phyloP scores from a whole-genome alignment of 1,139 yeast genomes.

The Debaryomycetaceae sp. region DNA sequence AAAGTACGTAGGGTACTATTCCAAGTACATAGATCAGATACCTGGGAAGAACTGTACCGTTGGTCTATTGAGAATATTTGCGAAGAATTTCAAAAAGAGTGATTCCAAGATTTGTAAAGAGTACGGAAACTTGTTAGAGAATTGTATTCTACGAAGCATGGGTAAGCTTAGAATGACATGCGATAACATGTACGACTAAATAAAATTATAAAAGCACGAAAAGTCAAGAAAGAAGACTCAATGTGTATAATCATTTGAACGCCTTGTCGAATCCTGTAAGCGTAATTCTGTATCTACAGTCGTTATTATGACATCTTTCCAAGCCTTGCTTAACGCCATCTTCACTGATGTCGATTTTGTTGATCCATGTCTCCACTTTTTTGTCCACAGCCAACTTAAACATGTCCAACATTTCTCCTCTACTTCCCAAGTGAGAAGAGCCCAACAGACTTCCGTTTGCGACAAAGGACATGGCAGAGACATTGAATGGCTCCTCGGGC shows the following conservation, averaged over 20 bases:
- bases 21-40: not conserved
- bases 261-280: constrained; percentile 50
- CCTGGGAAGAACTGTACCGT: constrained; percentile 3
- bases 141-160: constrained; percentile 4
- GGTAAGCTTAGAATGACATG: constrained; percentile 3
- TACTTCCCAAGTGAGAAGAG: constrained; percentile 42
- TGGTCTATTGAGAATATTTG: constrained; percentile 4
- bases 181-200: constrained; percentile 3
- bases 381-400: constrained; percentile 51
- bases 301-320: constrained; percentile 46
- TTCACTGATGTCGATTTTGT: constrained; percentile 48
- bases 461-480: constrained; percentile 44
- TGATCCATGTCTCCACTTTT: constrained; percentile 54
- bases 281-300: constrained; percentile 63
- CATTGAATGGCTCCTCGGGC: constrained; percentile 30
- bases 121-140: constrained; percentile 2
- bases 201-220: too few relatives aligned
- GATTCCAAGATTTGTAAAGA: constrained; percentile 4
- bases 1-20: too few relatives aligned
- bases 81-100: not conserved
- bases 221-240: too few relatives aligned
- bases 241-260: constrained; percentile 1
- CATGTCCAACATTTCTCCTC: constrained; percentile 51
- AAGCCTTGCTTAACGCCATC: constrained; percentile 47
- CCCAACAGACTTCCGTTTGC: constrained; percentile 39